Evolutionary conservation across 192 early-diverging fungal genomes (phyloP), one percentile per base, ranked within the genome.

Genomic region (Glomus cerebriforme): DNA sequence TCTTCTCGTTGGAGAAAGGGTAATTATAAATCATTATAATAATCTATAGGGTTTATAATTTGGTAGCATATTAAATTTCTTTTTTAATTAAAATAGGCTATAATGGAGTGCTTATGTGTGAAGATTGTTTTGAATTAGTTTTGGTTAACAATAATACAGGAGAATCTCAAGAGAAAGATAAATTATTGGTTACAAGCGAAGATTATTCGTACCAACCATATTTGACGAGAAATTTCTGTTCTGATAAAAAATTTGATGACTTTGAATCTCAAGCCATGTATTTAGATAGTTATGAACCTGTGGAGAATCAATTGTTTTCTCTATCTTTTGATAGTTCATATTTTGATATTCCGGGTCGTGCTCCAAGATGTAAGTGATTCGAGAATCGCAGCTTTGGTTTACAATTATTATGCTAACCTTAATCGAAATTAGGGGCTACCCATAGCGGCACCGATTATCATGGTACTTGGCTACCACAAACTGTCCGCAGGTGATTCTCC

Each of bases 361-460:
- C 96, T 0, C 95, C 96, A 27, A 87, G 96, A 66, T 98, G 96
- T 85, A 81, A 80, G 65, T 22, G 10, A 12, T 26, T 24, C 19
- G 9, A 3, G 26, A 31, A 31, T 29, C 10, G 12, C 10, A 12
- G 24, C 1, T 35, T 37, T 32, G 17, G 2, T 12, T 2, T 39
- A 6, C 9, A 39, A n/a, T 66, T 31, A 66, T 60, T 22, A 66
- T 68, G 6, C 4, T n/a, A n/a, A 68, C 1, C 19, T 59, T 58
- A 49, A 32, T 73, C 26, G 13, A 9, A 19, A 31, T 45, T 73
- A 85, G 84, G 85, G 94, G 94, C 90, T 3, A 91, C 93, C n/a
- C 94, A 95, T 84, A 94, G 93, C 31, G 95, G 95, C n/a, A 90
- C 92, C 15, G 95, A 97, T 81, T 97, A 97, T 77, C 96, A 96